phyloP scores from a whole-genome alignment of 2,329 filamentous ascomycete genomes.

The Phialophora expanda region DNA sequence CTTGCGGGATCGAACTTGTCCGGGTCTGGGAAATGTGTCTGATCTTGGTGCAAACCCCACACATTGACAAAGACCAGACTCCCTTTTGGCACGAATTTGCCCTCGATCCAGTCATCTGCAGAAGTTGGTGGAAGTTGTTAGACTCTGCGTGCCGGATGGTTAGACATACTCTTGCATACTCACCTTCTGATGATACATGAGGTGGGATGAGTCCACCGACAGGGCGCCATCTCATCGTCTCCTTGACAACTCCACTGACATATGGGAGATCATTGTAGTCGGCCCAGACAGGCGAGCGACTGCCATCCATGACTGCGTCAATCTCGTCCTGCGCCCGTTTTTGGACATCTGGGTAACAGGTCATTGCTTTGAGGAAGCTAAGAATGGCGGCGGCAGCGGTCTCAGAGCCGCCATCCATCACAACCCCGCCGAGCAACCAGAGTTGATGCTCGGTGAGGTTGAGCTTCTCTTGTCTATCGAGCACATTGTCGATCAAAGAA shows the following conservation, averaged over 20 bases:
- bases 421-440: conserved; percentile 44
- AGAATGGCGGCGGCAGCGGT: conserved; percentile 48
- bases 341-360: conserved; percentile 54
- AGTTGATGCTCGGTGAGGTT: conserved; percentile 48
- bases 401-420: conserved; percentile 47
- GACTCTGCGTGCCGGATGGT: no score
- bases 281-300: conserved; percentile 43
- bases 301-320: conserved; percentile 46
- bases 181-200: conserved; percentile 45
- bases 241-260: conserved; percentile 43
- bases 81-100: conserved; percentile 54
- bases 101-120: conserved; percentile 44
- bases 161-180: conserved; percentile 1
- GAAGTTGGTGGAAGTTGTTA: conserved; percentile 42
- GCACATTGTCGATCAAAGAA: conserved; percentile 50
- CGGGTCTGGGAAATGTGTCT: conserved; percentile 46
- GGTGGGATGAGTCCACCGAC: conserved; percentile 55
- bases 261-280: conserved; percentile 44
- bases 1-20: conserved; percentile 50
- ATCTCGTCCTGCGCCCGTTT: conserved; percentile 53
- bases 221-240: conserved; percentile 48
- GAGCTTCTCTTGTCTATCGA: conserved; percentile 45
- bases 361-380: conserved; percentile 57
- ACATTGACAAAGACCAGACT: conserved; percentile 55
- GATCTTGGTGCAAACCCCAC: conserved; percentile 52